These are phyloP conservation scores for Neoboletus magnificus DNA, from an alignment of 768 basidiomycete species.

Conservation along the genomic window DNA sequence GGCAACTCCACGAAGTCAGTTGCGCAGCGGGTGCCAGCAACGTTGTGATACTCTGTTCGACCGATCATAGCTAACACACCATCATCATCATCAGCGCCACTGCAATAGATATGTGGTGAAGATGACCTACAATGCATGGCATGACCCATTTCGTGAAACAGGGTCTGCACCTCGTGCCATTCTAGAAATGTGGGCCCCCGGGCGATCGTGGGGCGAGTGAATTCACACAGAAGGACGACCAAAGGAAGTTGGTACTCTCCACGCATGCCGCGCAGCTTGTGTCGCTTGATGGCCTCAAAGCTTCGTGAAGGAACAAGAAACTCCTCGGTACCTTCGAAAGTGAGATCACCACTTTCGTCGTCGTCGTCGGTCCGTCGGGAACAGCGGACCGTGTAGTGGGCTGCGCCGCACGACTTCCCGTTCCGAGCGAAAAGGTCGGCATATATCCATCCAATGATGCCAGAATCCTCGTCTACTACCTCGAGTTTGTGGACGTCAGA, in stretches of 20 bases:
- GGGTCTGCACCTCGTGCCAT: conserved; percentile 91
- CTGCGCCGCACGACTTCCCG: conserved; percentile 88
- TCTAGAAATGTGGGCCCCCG: conserved; percentile 70
- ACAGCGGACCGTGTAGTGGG: conserved; percentile 97
- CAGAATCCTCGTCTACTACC: conserved; percentile 85
- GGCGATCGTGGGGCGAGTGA: conserved; percentile 58
- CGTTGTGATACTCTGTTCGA: conserved; percentile 95
- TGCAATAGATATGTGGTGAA: conserved; percentile 3
- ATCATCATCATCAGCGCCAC: conserved; percentile 5
- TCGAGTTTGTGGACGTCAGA: conserved; percentile 85
- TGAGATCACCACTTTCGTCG: conserved; percentile 66
- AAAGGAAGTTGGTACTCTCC: conserved; percentile 86
- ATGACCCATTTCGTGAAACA: conserved; percentile 99
- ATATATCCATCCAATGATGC: conserved; percentile 91
- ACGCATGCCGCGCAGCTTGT: conserved; percentile 55
- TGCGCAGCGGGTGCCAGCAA: conserved; percentile 94
- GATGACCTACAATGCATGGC: conserved; percentile 93
- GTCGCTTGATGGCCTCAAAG: conserved; percentile 62
- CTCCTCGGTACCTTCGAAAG: conserved; percentile 36
- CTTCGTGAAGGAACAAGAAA: conserved; percentile 48
- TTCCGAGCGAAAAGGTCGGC: conserved; percentile 83
- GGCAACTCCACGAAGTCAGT: conserved; percentile 98
- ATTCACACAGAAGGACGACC: conserved; percentile 89
- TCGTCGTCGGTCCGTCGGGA: conserved; percentile 91
- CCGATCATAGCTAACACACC: conserved; percentile 85